These are phyloP conservation scores for Pythium oligandrum DNA, from an alignment of 352 stramenopile species.

Conservation along the genomic window DNA sequence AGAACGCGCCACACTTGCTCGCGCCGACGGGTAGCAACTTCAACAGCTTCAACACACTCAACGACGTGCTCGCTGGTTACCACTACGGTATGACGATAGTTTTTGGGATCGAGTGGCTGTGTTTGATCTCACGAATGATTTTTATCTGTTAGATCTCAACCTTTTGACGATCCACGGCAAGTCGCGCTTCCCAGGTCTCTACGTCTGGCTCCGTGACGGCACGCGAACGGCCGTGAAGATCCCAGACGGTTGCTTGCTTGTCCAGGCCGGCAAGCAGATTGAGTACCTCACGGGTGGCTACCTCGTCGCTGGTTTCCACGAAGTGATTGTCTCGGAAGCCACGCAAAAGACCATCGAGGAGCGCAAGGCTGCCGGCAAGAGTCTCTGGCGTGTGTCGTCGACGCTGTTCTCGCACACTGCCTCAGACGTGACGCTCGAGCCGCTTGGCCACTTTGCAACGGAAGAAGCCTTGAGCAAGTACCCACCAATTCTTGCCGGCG, in stretches of 20 bases:
- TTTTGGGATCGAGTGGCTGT: not conserved
- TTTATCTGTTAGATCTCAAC: conserved; percentile 66
- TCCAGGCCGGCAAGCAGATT: conserved; percentile 86
- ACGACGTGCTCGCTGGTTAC: conserved; percentile 89
- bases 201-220: conserved; percentile 88
- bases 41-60: conserved; percentile 68
- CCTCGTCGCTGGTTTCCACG: conserved; percentile 90
- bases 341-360: conserved; percentile 71
- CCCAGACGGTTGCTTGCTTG: conserved; percentile 86
- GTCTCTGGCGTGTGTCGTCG: conserved; percentile 88
- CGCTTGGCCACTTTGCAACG: conserved; percentile 77
- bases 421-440: conserved; percentile 84
- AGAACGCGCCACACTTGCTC: conserved; percentile 85
- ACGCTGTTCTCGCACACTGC: conserved; percentile 91
- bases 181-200: conserved; percentile 87
- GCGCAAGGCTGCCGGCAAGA: conserved; percentile 63
- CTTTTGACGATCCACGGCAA: conserved; percentile 93
- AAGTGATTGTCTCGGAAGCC: conserved; percentile 82
- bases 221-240: conserved; percentile 84
- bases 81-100: conserved; percentile 57
- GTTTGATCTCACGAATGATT: not conserved
- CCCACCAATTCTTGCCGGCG: conserved; percentile 74
- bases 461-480: conserved; percentile 62
- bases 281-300: conserved; percentile 91
- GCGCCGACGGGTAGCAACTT: conserved; percentile 90